Conservation (phyloP, 768 basidiomycete genomes). For the Naganishia vaughanmartiniae region DNA sequence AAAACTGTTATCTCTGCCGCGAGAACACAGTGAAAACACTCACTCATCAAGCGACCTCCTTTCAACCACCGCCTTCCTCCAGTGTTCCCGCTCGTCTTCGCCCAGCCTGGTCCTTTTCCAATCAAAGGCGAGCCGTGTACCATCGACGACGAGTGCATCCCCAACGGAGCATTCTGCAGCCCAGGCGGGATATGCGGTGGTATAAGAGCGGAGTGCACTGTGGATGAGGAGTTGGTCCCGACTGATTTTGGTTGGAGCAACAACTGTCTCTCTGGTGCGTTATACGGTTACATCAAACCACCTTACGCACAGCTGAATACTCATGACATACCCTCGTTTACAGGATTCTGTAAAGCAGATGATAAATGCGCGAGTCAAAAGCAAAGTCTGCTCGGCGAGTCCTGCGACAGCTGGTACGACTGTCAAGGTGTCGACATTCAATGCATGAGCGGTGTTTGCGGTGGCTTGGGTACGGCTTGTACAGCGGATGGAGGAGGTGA, state of each 20-base stretch:
- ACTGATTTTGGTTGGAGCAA: not conserved
- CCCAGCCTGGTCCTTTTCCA: no score
- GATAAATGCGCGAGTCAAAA: not conserved
- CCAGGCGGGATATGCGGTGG: conserved; percentile 1
- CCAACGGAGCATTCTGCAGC: not conserved
- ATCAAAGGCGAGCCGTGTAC: not conserved
- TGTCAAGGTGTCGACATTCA: not conserved
- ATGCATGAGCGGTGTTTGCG: conserved; percentile 1
- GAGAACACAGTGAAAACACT: no score
- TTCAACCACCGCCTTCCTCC: no score
- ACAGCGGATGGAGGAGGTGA: not conserved
- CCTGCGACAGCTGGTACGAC: conserved; percentile 7
- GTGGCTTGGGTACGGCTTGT: not conserved
- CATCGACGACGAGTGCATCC: not conserved
- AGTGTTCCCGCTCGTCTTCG: no score
- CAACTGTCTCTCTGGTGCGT: not conserved
- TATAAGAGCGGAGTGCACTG: not conserved
- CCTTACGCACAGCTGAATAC: no score
- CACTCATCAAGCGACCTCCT: no score
- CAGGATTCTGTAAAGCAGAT: not conserved
- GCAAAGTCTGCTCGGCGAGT: not conserved
- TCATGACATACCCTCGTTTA: no score
- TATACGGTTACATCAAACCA: no score
- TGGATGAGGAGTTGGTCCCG: not conserved
- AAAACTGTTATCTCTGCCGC: no score